These are phyloP conservation scores for Stenocarpella maydis DNA, from an alignment of 2,329 filamentous ascomycete genomes.

Conservation along the genomic window DNA sequence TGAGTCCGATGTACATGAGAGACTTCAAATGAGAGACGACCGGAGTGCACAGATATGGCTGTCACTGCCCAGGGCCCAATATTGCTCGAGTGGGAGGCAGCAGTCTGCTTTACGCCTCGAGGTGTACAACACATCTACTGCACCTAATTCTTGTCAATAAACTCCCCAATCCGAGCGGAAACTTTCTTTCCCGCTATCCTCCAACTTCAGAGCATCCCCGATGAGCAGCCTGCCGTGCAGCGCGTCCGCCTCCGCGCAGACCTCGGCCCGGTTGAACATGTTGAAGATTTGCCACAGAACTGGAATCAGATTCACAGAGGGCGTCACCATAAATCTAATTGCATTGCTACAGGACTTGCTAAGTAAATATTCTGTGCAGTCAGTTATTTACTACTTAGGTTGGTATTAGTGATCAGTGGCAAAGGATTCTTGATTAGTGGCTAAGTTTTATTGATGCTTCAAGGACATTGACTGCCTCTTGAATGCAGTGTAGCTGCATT, in stretches of 20 bases:
- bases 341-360: neutral
- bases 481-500: no score
- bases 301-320: no score
- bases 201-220: slow-evolving; percentile 50
- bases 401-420: neutral
- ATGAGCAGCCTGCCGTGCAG: slow-evolving; percentile 54
- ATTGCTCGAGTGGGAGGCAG: neutral
- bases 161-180: slow-evolving; percentile 20
- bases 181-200: slow-evolving; percentile 37
- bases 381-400: no score
- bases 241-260: slow-evolving; percentile 48
- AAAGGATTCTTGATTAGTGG: neutral
- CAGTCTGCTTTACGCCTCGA: no score
- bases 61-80: neutral
- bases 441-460: neutral
- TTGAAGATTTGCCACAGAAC: no score
- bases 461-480: neutral
- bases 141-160: slow-evolving; percentile 2
- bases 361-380: neutral
- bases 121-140: neutral
- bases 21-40: no score
- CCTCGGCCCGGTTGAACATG: slow-evolving; percentile 45
- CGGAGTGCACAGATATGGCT: neutral
- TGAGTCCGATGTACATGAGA: fast-evolving
- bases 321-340: neutral